Percentiles rank a stretch among this genome's conserved stretches.
Evolutionary conservation across 257 asterid species (phyloP).

Genomic region (Salvia splendens): DNA sequence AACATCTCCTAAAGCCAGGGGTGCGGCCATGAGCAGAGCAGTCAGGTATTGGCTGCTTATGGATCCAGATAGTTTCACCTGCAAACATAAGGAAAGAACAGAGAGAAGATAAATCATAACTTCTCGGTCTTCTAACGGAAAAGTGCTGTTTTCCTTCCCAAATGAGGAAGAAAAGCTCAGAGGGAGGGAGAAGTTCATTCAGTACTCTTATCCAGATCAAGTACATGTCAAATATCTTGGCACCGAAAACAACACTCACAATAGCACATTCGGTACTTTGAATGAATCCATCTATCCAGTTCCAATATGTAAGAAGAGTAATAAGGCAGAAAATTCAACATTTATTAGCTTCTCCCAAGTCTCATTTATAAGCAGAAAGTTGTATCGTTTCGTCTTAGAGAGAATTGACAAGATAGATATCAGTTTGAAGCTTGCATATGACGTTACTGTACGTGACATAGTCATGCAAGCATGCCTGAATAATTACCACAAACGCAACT

Average conservation of each 20-base stretch:
- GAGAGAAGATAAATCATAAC: constrained; percentile 15
- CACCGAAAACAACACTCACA: constrained; percentile 5
- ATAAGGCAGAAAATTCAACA: neutral
- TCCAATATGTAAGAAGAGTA: neutral
- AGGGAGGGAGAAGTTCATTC: neutral
- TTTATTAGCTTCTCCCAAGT: too few species aligned
- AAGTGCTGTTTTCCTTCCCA: neutral
- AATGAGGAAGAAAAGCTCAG: constrained; percentile 10
- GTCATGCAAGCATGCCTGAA: neutral
- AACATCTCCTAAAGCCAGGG: constrained; percentile 84
- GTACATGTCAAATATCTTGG: neutral
- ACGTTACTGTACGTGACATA: constrained; percentile 14
- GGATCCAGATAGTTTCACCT: constrained; percentile 98
- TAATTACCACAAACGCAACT: neutral
- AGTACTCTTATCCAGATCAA: neutral
- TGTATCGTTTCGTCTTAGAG: neutral
- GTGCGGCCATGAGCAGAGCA: constrained; percentile 97
- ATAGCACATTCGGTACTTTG: neutral
- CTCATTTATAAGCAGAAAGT: neutral
- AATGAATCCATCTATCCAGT: neutral
- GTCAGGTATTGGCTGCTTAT: constrained; percentile 96
- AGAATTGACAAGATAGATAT: neutral
- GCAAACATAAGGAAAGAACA: constrained; percentile 32
- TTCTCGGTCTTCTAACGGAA: neutral
- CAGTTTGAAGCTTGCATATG: constrained; percentile 17